A percentile compares a stretch with the other conserved stretches of the same genome.
These are phyloP conservation scores for Lentinula sp. DNA, from an alignment of 768 basidiomycete species.

Conservation along the genomic window DNA sequence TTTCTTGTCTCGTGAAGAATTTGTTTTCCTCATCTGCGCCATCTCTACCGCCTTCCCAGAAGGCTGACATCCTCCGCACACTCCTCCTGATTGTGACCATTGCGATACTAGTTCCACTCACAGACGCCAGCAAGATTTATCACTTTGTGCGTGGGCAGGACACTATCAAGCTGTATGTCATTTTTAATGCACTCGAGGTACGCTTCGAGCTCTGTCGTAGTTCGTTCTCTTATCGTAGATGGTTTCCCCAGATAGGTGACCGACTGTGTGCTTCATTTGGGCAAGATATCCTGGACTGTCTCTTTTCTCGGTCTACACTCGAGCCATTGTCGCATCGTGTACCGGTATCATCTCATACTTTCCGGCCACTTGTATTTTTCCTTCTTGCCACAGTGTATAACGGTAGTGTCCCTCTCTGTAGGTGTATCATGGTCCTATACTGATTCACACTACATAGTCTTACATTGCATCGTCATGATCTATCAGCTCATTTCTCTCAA, in stretches of 20 bases:
- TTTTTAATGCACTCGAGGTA: conserved; percentile 98
- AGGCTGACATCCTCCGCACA: conserved; percentile 85
- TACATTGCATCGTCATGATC: conserved; percentile 90
- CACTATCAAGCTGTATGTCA: conserved; percentile 97
- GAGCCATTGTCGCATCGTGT: conserved; percentile 60
- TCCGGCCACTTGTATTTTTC: conserved; percentile 84
- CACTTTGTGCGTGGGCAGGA: conserved; percentile 97
- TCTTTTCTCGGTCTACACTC: conserved; percentile 91
- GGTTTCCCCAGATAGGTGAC: conserved; percentile 74
- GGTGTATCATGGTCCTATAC: not conserved
- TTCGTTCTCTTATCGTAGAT: not conserved
- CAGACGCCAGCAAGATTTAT: conserved; percentile 97
- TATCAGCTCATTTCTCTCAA: conserved; percentile 94
- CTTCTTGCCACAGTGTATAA: conserved; percentile 76
- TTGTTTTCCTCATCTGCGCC: conserved; percentile 42
- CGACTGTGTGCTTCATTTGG: conserved; percentile 93
- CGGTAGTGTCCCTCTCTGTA: conserved; percentile 38
- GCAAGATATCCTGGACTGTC: conserved; percentile 93
- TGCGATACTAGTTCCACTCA: conserved; percentile 68
- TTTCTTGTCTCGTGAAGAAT: conserved; percentile 47
- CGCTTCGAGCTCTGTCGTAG: conserved; percentile 15
- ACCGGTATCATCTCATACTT: conserved; percentile 54
- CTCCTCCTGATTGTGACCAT: conserved; percentile 72
- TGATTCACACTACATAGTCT: conserved; percentile 39
- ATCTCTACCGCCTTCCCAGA: conserved; percentile 78